Percentiles rank a stretch among this genome's conserved stretches.
Conservation (phyloP, 441 rosid genomes). For the Adansonia grandidieri region DNA sequence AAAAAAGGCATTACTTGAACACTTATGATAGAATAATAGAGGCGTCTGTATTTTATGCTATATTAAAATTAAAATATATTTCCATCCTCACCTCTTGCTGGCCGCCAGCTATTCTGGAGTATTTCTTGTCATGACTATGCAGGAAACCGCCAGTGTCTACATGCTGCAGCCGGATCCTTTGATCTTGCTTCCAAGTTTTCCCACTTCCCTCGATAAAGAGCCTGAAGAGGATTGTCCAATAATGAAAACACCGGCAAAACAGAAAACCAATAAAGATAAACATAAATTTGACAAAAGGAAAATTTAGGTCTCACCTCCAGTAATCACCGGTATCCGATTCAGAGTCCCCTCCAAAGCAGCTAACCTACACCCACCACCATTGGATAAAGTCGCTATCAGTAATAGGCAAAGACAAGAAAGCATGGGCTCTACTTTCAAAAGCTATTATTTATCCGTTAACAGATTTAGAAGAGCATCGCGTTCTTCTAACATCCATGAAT, state of each 20-base stretch:
- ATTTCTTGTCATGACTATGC: constrained; percentile 96
- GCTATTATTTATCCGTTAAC: not conserved
- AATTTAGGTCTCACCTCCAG: constrained; percentile 67
- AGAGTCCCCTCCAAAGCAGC: constrained; percentile 91
- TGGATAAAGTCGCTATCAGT: not conserved
- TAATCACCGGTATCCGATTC: constrained; percentile 93
- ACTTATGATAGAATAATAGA: not conserved
- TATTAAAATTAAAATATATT: not conserved
- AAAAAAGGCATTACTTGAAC: not conserved
- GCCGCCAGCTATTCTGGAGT: constrained; percentile 92
- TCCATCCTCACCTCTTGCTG: constrained; percentile 84
- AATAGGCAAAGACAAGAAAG: not conserved
- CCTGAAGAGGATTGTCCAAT: constrained; percentile 43
- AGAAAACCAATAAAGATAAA: constrained; percentile 8
- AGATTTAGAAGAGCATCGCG: not conserved
- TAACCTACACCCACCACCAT: constrained; percentile 57
- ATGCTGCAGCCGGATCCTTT: constrained; percentile 86
- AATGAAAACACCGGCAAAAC: constrained; percentile 21
- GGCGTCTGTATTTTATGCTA: not conserved
- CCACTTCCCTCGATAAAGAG: constrained; percentile 83
- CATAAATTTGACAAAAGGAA: not conserved
- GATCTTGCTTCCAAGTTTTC: constrained; percentile 95
- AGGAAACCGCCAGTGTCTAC: constrained; percentile 90
- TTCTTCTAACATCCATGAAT: not conserved
- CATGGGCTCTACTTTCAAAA: not conserved